Evolutionary conservation across 2,329 filamentous ascomycete species (phyloP).

Genomic region (Trichophyton schoenleinii): DNA sequence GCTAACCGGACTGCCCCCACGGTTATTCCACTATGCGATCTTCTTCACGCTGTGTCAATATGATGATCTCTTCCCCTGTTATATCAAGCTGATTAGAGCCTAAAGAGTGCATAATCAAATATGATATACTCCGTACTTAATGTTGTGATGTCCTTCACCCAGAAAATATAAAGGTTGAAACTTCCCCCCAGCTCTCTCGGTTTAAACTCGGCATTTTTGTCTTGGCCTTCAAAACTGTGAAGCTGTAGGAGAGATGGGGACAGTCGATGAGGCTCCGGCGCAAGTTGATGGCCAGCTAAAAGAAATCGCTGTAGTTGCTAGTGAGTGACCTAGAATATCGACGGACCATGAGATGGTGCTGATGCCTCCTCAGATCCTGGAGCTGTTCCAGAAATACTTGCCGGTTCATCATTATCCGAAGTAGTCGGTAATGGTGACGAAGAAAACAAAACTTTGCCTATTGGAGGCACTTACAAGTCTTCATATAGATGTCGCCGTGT

Average conservation of each 20-base stretch:
- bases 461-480: background rate
- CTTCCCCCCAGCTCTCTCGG: background rate
- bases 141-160: background rate
- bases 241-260: background rate
- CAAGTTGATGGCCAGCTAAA: background rate
- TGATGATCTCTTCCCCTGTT: background rate
- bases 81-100: background rate
- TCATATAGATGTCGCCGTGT: conserved; percentile 22
- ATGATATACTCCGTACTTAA: too few relatives aligned
- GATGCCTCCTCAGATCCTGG: background rate
- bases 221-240: background rate
- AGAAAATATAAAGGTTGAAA: background rate
- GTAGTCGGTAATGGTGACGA: background rate
- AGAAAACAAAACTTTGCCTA: background rate
- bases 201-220: background rate
- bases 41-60: background rate
- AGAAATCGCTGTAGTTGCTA: background rate
- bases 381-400: background rate
- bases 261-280: background rate
- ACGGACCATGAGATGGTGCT: background rate
- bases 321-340: background rate
- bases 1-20: background rate
- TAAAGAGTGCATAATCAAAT: background rate
- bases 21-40: background rate
- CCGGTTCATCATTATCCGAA: background rate